These are phyloP conservation scores for Paecilomyces dactylethromorphus DNA, from an alignment of 2,329 filamentous ascomycete species.

Conservation along the genomic window DNA sequence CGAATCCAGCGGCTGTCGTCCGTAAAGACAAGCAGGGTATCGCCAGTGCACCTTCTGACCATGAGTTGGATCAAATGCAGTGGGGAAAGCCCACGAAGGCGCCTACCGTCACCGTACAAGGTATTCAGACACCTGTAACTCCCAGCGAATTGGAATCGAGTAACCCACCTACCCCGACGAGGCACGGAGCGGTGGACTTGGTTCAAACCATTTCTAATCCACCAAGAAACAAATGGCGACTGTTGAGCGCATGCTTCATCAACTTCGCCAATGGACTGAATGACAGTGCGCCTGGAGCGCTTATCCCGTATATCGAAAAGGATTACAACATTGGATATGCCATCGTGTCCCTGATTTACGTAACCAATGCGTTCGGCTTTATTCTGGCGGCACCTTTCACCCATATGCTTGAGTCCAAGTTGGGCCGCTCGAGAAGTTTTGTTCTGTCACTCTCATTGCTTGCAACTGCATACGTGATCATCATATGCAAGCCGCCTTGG, in stretches of 20 bases:
- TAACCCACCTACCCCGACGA: constrained; percentile 11
- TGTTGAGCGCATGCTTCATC: constrained; percentile 58
- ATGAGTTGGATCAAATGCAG: constrained; percentile 15
- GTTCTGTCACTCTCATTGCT: constrained; percentile 54
- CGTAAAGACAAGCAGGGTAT: constrained; percentile 19
- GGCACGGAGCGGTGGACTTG: constrained; percentile 14
- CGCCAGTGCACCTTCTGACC: constrained; percentile 12
- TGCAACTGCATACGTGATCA: constrained; percentile 55
- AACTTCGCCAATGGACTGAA: constrained; percentile 66
- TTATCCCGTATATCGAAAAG: constrained; percentile 74
- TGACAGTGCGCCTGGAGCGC: constrained; percentile 68
- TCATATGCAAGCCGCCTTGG: constrained; percentile 65
- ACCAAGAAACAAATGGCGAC: constrained; percentile 63
- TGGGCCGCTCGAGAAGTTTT: constrained; percentile 61
- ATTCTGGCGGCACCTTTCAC: constrained; percentile 64
- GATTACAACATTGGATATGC: constrained; percentile 72
- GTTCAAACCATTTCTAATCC: constrained; percentile 18
- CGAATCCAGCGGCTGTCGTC: constrained; percentile 32
- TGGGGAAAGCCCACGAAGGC: neutral
- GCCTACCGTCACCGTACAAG: constrained; percentile 1
- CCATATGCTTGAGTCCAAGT: constrained; percentile 54
- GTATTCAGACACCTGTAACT: constrained; percentile 8
- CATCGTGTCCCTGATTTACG: constrained; percentile 73
- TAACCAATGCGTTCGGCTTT: constrained; percentile 71
- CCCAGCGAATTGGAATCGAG: constrained; percentile 20